These are phyloP conservation scores for Condylostoma magnum DNA, from an alignment of 169 alveolate genomes.

Conservation along the genomic window DNA sequence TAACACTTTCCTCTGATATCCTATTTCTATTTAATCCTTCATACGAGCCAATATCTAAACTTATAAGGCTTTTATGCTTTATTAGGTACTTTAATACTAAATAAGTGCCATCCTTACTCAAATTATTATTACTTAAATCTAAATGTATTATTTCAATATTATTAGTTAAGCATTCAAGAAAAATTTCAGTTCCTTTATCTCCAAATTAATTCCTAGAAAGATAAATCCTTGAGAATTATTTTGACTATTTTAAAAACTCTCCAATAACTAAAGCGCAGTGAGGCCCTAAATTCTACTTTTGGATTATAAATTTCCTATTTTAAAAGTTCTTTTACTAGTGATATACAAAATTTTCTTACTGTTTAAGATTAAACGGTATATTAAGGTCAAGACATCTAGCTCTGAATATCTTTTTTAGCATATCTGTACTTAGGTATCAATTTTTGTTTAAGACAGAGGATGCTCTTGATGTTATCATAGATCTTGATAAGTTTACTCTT, in stretches of 20 bases:
- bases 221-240: conserved; percentile 45
- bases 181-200: conserved; percentile 64
- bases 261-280: conserved; percentile 34
- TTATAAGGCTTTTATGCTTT: conserved; percentile 51
- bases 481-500: too few species aligned
- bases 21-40: conserved; percentile 79
- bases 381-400: too few species aligned
- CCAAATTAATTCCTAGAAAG: conserved; percentile 67
- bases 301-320: too few species aligned
- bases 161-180: conserved; percentile 51
- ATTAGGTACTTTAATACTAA: conserved; percentile 49
- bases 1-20: conserved; percentile 57
- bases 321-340: too few species aligned
- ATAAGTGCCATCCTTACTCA: conserved; percentile 71
- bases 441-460: too few species aligned
- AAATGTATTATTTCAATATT: conserved; percentile 57
- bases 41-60: conserved; percentile 55
- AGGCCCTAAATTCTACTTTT: too few species aligned
- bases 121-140: conserved; percentile 64
- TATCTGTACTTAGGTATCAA: too few species aligned
- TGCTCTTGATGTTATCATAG: too few species aligned
- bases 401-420: too few species aligned
- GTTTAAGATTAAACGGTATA: too few species aligned
- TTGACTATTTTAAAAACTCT: conserved; percentile 6
- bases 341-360: too few species aligned